Evolutionary conservation across 2,329 filamentous ascomycete species (phyloP).

Genomic region (Trichoderma sp.): DNA sequence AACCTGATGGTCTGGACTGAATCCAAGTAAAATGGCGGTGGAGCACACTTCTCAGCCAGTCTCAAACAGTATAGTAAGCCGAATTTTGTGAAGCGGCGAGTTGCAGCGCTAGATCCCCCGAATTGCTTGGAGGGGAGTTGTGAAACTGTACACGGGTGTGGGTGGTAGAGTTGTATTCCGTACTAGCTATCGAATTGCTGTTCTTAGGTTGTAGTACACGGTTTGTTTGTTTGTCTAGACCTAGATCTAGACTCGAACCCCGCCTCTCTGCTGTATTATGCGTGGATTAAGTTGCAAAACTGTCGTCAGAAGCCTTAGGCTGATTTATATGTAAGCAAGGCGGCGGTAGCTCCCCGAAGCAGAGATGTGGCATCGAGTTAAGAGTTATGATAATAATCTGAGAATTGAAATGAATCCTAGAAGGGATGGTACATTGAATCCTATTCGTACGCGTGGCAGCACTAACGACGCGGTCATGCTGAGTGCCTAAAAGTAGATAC

Average conservation of each 20-base stretch:
- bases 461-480: background rate
- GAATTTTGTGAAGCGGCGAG: background rate
- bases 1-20: background rate
- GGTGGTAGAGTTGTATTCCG: background rate
- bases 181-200: background rate
- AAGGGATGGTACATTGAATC: background rate
- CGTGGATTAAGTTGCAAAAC: background rate
- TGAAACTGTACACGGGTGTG: background rate
- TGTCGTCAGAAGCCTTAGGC: background rate
- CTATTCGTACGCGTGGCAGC: background rate
- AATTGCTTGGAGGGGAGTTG: background rate
- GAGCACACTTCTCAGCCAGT: background rate
- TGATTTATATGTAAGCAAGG: background rate
- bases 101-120: background rate
- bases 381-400: background rate
- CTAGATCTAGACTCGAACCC: background rate
- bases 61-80: background rate
- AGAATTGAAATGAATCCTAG: background rate
- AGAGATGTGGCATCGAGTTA: background rate
- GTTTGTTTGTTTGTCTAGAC: too few species aligned
- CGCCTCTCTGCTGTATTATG: background rate
- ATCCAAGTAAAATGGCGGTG: background rate
- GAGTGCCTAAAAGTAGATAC: background rate
- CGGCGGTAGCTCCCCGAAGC: background rate
- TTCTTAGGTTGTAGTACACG: background rate